phyloP scores from a whole-genome alignment of 75 land plant genomes.

The Sequoiadendron giganteum region DNA sequence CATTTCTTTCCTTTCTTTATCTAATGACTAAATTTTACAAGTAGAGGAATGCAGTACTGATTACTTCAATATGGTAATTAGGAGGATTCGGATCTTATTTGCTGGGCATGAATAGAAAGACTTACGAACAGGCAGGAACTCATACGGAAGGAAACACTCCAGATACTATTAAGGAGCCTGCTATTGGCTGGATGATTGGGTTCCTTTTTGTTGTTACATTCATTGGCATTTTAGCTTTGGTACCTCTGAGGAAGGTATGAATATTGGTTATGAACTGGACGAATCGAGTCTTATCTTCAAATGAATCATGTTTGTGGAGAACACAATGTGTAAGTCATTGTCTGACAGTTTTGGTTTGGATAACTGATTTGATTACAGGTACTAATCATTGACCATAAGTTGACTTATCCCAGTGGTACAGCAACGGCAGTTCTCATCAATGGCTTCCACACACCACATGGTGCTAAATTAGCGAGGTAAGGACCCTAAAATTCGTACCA shows the following conservation, averaged over 20 bases:
- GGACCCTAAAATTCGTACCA: background rate
- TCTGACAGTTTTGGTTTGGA: background rate
- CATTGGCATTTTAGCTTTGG: slow-evolving; percentile 76
- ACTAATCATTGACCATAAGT: background rate
- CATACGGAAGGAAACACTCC: slow-evolving; percentile 62
- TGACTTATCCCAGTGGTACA: slow-evolving; percentile 25
- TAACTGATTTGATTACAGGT: background rate
- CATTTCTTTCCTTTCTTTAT: background rate
- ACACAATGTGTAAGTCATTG: background rate
- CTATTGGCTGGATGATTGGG: slow-evolving; percentile 84
- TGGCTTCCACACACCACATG: slow-evolving; percentile 35
- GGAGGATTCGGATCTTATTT: slow-evolving; percentile 96
- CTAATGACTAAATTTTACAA: background rate
- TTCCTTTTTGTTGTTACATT: slow-evolving; percentile 72
- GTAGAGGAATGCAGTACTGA: background rate
- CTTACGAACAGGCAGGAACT: slow-evolving; percentile 59
- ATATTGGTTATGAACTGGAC: background rate
- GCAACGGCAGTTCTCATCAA: slow-evolving; percentile 43
- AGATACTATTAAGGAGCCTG: slow-evolving; percentile 64
- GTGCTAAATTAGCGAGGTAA: slow-evolving; percentile 20
- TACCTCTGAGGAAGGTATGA: slow-evolving; percentile 85
- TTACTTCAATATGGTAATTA: slow-evolving; percentile 17
- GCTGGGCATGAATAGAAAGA: slow-evolving; percentile 69
- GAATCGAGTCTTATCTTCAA: background rate
- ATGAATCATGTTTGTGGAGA: background rate